Evolutionary conservation across 805 yeast genomes (phyloP).

Genomic region (Pichia pseudocactophila): DNA sequence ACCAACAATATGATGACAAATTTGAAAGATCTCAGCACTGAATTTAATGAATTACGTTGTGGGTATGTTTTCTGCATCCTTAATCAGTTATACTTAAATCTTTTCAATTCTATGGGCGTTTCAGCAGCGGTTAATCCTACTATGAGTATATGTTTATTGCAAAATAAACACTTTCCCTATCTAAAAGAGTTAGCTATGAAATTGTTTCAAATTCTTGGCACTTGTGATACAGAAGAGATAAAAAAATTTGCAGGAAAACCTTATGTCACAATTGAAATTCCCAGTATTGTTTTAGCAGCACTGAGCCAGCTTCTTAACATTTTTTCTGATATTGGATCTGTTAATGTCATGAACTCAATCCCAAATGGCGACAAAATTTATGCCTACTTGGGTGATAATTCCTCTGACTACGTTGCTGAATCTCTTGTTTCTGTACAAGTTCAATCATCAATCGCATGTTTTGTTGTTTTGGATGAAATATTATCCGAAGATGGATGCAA

Average conservation of each 20-base stretch:
- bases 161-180: constrained; percentile 37
- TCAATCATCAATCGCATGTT: constrained; percentile 34
- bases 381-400: constrained; percentile 27
- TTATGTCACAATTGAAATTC: constrained; percentile 20
- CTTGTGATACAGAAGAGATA: constrained; percentile 14
- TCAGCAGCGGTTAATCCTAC: constrained; percentile 30
- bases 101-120: constrained; percentile 18
- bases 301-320: constrained; percentile 30
- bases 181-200: constrained; percentile 23
- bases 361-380: constrained; percentile 31
- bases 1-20: constrained; percentile 15
- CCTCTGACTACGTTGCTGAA: constrained; percentile 20
- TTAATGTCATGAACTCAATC: constrained; percentile 26
- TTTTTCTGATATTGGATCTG: constrained; percentile 34
- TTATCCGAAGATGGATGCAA: constrained; percentile 23
- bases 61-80: constrained; percentile 20
- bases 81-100: constrained; percentile 20
- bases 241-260: constrained; percentile 14
- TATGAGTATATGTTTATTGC: constrained; percentile 40
- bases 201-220: constrained; percentile 19
- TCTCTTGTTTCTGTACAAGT: constrained; percentile 22
- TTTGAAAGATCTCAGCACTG: constrained; percentile 14
- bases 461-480: constrained; percentile 31
- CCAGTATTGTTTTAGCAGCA: constrained; percentile 19
- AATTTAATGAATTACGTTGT: constrained; percentile 17